Evolutionary conservation across 805 yeast genomes (phyloP).

Genomic region (Hanseniaspora guilliermondii): DNA sequence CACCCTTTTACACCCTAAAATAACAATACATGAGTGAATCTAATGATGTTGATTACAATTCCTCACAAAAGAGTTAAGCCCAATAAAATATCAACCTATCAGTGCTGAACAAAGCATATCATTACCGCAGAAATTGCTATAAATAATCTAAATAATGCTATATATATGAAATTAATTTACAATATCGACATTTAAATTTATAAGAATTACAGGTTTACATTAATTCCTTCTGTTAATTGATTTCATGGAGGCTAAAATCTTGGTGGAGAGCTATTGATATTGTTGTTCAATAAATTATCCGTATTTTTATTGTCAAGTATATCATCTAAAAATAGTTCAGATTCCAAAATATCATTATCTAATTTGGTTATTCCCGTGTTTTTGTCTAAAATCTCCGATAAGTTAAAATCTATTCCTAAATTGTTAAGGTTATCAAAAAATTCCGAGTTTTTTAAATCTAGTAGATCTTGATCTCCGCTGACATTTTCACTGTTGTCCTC

Average conservation of each 20-base stretch:
- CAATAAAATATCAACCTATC: too few relatives aligned
- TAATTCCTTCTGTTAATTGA: not conserved
- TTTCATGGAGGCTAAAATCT: not conserved
- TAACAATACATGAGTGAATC: too few relatives aligned
- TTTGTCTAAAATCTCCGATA: slow-evolving; percentile 1
- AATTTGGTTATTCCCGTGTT: not conserved
- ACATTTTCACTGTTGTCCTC: not conserved
- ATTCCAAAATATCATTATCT: not conserved
- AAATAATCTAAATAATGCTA: too few relatives aligned
- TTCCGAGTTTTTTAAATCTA: not conserved
- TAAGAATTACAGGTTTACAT: not conserved
- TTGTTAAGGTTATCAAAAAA: slow-evolving; percentile 3
- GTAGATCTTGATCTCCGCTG: not conserved
- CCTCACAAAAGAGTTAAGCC: too few relatives aligned
- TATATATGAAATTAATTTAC: too few relatives aligned
- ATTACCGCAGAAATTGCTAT: too few relatives aligned
- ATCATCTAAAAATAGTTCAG: not conserved
- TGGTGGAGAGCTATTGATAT: slow-evolving; percentile 1
- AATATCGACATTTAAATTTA: not conserved
- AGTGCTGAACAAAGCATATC: too few relatives aligned
- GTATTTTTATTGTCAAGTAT: not conserved
- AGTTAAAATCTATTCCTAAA: slow-evolving; percentile 4
- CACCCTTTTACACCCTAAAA: too few relatives aligned
- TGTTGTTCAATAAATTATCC: not conserved
- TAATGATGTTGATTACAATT: too few relatives aligned